Evolutionary conservation across 345 rosid genomes (phyloP).

Genomic region (Camelina sativa): DNA sequence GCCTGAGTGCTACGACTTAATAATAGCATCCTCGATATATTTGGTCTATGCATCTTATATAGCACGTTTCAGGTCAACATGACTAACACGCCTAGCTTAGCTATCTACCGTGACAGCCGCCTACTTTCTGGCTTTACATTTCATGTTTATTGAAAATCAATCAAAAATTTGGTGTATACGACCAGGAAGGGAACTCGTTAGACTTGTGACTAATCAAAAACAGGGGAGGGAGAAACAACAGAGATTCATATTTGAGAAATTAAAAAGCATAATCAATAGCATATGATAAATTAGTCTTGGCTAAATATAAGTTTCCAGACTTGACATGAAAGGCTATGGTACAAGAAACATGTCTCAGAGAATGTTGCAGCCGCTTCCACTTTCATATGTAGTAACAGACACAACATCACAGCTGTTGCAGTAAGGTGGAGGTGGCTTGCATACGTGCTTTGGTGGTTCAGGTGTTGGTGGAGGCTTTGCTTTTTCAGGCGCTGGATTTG

Average conservation of each 20-base stretch:
- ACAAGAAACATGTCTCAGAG: constrained; percentile 23
- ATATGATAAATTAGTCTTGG: constrained; percentile 13
- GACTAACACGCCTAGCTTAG: too few species aligned
- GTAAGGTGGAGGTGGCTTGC: constrained; percentile 31
- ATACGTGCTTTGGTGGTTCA: constrained; percentile 8
- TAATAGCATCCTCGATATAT: too few species aligned
- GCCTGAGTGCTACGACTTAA: constrained; percentile 1
- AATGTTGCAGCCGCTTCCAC: constrained; percentile 46
- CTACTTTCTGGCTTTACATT: too few species aligned
- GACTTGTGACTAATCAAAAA: neutral
- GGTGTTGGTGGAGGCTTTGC: constrained; percentile 19
- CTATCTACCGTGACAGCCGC: too few species aligned
- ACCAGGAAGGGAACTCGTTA: too few species aligned
- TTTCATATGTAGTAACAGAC: constrained; percentile 42
- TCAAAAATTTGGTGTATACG: too few species aligned
- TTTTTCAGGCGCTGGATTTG: constrained; percentile 2
- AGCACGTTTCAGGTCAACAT: too few species aligned
- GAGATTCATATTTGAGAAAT: constrained; percentile 2
- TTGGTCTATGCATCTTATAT: too few species aligned
- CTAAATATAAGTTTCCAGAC: constrained; percentile 7
- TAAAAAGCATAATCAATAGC: neutral
- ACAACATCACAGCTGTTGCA: constrained; percentile 45
- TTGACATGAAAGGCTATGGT: constrained; percentile 30
- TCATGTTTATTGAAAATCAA: too few species aligned
- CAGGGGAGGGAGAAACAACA: constrained; percentile 29